Conservation (phyloP, 495 filamentous ascomycete genomes). For the Neurospora africana region DNA sequence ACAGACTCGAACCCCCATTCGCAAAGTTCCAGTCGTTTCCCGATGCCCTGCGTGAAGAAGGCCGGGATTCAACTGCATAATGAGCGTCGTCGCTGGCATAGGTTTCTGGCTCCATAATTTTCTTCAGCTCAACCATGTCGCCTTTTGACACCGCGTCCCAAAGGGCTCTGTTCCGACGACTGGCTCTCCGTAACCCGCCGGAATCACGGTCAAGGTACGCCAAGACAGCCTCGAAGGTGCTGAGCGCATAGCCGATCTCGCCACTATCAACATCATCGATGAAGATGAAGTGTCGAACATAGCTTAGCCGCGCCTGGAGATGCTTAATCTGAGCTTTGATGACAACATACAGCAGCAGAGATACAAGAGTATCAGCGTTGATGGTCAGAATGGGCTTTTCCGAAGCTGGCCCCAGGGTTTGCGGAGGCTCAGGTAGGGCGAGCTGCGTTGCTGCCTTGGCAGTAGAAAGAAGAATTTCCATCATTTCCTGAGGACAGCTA, state of each 20-base stretch:
- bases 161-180: conserved; percentile 70
- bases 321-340: conserved; percentile 85
- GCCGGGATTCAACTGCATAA: conserved; percentile 20
- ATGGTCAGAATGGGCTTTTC: conserved; percentile 58
- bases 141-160: conserved; percentile 81
- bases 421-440: conserved; percentile 36
- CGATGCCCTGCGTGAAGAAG: conserved; percentile 29
- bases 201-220: conserved; percentile 82
- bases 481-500: conserved; percentile 88
- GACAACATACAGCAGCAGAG: conserved; percentile 80
- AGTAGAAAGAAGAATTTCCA: conserved; percentile 76
- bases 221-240: conserved; percentile 91
- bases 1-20: conserved; percentile 35
- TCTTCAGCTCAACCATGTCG: conserved; percentile 60
- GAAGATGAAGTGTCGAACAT: conserved; percentile 94
- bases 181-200: conserved; percentile 68
- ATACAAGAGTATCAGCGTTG: conserved; percentile 93
- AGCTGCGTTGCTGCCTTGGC: conserved; percentile 68
- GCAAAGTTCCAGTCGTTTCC: conserved; percentile 31
- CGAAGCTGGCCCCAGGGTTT: conserved; percentile 13
- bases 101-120: conserved; percentile 60
- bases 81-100: conserved; percentile 36
- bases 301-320: conserved; percentile 75
- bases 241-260: conserved; percentile 93
- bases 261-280: conserved; percentile 95